Conservation (phyloP, 1,284 basidiomycete genomes). For the Heterobasidion irregulare region DNA sequence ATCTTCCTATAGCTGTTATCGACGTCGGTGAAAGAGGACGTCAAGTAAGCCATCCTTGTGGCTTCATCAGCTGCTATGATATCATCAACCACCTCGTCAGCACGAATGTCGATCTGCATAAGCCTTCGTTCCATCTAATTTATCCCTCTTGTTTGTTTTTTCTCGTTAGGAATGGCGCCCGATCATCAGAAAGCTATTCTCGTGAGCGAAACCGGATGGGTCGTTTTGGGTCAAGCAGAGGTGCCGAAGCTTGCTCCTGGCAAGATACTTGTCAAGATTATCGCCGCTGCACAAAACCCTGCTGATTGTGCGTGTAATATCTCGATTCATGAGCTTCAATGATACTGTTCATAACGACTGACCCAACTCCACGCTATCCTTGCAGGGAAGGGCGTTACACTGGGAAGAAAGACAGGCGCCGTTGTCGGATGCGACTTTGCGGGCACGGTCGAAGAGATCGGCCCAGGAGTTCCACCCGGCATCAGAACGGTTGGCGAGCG, state of each 20-base stretch:
- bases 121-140: too few relatives aligned
- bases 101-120: too few relatives aligned
- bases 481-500: constrained; percentile 19
- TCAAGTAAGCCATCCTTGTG: too few relatives aligned
- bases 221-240: neutral
- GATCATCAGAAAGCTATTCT: constrained; percentile 1
- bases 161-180: too few relatives aligned
- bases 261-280: constrained; percentile 7
- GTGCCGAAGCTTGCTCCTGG: constrained; percentile 3
- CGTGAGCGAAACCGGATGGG: neutral
- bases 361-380: neutral
- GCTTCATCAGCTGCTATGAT: too few relatives aligned
- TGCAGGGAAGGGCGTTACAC: constrained; percentile 1
- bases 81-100: too few relatives aligned
- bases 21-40: too few relatives aligned
- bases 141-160: too few relatives aligned
- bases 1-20: too few relatives aligned
- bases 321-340: neutral
- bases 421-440: constrained; percentile 16
- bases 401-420: constrained; percentile 2
- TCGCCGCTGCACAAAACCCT: constrained; percentile 5
- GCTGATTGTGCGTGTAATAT: constrained; percentile 5
- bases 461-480: constrained; percentile 15
- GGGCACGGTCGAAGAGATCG: constrained; percentile 19
- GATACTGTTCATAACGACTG: neutral